A percentile compares a stretch with the other conserved stretches of the same genome.
Evolutionary conservation across 2,329 filamentous ascomycete genomes (phyloP).

Genomic region (Aquanectria penicillioides): DNA sequence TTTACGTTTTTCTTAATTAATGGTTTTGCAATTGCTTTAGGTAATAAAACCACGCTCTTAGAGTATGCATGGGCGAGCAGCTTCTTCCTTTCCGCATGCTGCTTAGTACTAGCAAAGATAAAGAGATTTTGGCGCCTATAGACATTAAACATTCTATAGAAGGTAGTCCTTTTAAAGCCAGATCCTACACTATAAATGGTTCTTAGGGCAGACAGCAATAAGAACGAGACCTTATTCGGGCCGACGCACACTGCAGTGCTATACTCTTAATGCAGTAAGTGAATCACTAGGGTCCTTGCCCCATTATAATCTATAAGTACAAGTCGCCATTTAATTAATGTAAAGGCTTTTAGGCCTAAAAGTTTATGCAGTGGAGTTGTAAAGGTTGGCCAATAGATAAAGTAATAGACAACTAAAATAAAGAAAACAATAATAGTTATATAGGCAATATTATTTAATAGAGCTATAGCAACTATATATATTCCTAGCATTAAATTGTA

Average conservation of each 20-base stretch:
- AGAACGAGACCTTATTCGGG: constrained; percentile 57
- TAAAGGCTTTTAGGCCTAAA: constrained; percentile 52
- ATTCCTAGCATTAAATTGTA: too few relatives aligned
- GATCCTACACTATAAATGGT: constrained; percentile 65
- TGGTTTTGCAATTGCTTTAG: constrained; percentile 12
- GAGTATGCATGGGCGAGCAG: constrained; percentile 62
- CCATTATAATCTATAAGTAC: constrained; percentile 56
- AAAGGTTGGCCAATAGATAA: too few relatives aligned
- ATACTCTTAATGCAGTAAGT: constrained; percentile 55
- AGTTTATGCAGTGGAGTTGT: too few relatives aligned
- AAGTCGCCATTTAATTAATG: constrained; percentile 56
- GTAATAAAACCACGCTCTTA: constrained; percentile 53
- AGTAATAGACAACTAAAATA: too few relatives aligned
- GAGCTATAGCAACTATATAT: too few relatives aligned
- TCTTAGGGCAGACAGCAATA: constrained; percentile 55
- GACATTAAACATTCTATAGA: constrained; percentile 66
- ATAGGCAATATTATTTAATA: too few relatives aligned
- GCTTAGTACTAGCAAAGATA: constrained; percentile 54
- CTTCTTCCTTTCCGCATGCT: constrained; percentile 62
- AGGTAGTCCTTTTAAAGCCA: constrained; percentile 58
- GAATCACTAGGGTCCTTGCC: constrained; percentile 52
- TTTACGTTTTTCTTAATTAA: constrained; percentile 34
- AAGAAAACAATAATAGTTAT: too few relatives aligned
- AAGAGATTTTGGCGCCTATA: constrained; percentile 64
- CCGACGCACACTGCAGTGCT: constrained; percentile 59